These are phyloP conservation scores for Ceratocystis albifundus DNA, from an alignment of 2,329 filamentous ascomycete genomes.

Conservation along the genomic window DNA sequence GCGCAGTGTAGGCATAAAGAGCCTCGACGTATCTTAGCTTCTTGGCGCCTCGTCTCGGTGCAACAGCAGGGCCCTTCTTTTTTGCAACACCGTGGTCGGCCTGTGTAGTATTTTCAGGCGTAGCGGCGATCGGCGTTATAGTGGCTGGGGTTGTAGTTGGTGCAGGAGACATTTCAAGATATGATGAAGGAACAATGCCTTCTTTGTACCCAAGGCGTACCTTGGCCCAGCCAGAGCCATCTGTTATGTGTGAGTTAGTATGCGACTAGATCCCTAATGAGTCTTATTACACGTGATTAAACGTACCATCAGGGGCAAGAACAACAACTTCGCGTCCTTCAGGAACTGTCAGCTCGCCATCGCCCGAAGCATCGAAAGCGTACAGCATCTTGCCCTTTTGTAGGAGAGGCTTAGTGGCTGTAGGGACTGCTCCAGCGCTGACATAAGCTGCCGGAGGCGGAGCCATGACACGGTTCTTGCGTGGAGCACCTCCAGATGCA, in stretches of 20 bases:
- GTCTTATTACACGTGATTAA: constrained; percentile 5
- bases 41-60: constrained; percentile 81
- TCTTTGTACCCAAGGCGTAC: constrained; percentile 63
- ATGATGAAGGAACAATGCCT: constrained; percentile 77
- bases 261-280: constrained; percentile 22
- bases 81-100: constrained; percentile 50
- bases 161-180: constrained; percentile 55
- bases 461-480: constrained; percentile 67
- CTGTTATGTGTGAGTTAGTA: constrained; percentile 37
- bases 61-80: constrained; percentile 86
- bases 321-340: constrained; percentile 70
- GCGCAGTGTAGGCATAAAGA: constrained; percentile 79
- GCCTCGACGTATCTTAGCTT: constrained; percentile 90
- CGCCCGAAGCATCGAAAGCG: constrained; percentile 64
- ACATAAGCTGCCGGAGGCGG: constrained; percentile 77
- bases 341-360: constrained; percentile 68
- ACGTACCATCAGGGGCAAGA: constrained; percentile 77
- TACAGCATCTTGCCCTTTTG: constrained; percentile 84
- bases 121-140: constrained; percentile 24
- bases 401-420: constrained; percentile 32
- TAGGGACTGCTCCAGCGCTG: constrained; percentile 47
- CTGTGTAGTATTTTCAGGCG: constrained; percentile 40
- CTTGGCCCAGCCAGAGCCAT: constrained; percentile 85
- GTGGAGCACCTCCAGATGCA: constrained; percentile 26
- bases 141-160: constrained; percentile 32